phyloP scores from a whole-genome alignment of 2,329 filamentous ascomycete genomes.

The Helminthosporium solani region DNA sequence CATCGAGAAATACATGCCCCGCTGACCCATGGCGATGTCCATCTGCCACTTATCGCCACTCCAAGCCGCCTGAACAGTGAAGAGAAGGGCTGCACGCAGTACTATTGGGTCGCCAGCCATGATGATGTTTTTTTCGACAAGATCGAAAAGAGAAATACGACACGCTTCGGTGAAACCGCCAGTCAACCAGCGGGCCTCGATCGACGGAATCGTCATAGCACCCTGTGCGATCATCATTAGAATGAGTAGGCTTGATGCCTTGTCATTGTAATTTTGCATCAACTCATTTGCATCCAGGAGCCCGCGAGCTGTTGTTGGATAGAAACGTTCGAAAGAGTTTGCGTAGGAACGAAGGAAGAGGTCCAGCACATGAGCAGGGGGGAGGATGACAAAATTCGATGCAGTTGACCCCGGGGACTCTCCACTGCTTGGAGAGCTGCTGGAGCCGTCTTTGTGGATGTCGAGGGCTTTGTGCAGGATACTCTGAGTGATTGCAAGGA shows the following conservation, averaged over 20 bases:
- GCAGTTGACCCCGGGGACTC: conserved; percentile 52
- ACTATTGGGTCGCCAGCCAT: conserved; percentile 66
- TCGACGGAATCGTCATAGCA: conserved; percentile 64
- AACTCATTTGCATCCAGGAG: conserved; percentile 67
- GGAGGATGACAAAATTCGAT: conserved; percentile 65
- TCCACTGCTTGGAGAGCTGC: conserved; percentile 43
- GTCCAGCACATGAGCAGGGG: conserved; percentile 65
- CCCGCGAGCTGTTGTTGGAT: conserved; percentile 61
- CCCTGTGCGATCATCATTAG: conserved; percentile 73
- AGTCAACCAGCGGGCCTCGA: conserved; percentile 65
- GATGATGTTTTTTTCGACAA: conserved; percentile 70
- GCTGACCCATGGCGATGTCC: conserved; percentile 73
- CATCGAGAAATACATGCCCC: conserved; percentile 73
- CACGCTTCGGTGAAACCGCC: conserved; percentile 69
- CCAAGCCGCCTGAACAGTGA: conserved; percentile 69
- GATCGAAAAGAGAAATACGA: conserved; percentile 69
- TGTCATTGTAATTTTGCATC: conserved; percentile 61
- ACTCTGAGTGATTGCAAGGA: conserved; percentile 69
- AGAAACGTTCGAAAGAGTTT: conserved; percentile 66
- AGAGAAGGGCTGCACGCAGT: conserved; percentile 65
- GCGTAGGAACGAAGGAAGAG: conserved; percentile 67
- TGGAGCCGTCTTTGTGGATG: conserved; percentile 59
- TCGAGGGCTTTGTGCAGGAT: conserved; percentile 71
- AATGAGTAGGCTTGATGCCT: conserved; percentile 65
- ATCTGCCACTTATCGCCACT: conserved; percentile 77